Evolutionary conservation across 139 green algal genomes (phyloP).

Genomic region (Tetraselmis striata): DNA sequence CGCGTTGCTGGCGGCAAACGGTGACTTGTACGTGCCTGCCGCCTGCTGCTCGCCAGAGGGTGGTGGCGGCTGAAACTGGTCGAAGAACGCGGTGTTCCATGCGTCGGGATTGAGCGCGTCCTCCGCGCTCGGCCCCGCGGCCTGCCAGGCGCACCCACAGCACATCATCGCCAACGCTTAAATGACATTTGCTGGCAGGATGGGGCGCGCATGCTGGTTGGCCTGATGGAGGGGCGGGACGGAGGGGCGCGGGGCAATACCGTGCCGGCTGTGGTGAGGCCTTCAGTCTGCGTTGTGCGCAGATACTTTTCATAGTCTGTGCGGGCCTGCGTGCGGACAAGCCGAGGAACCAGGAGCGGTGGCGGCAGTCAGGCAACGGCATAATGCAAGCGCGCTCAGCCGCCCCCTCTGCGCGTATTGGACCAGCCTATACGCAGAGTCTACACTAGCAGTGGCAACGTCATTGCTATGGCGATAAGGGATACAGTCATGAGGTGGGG

Average conservation of each 20-base stretch:
- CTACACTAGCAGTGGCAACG: too few relatives aligned
- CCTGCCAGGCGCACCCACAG: not conserved
- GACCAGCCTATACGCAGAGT: too few relatives aligned
- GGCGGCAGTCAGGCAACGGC: too few relatives aligned
- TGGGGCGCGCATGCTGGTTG: not conserved
- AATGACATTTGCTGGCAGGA: too few relatives aligned
- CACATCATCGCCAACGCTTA: not conserved
- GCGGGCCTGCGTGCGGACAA: not conserved
- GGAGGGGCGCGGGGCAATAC: not conserved
- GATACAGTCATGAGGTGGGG: not conserved
- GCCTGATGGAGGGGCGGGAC: not conserved
- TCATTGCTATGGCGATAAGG: too few relatives aligned
- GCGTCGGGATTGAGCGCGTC: not conserved
- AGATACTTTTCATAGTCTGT: not conserved
- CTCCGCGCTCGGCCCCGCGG: not conserved
- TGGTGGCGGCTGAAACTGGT: not conserved
- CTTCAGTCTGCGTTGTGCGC: not conserved
- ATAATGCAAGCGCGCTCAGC: not conserved
- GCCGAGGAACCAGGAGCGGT: not conserved
- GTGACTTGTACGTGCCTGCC: not conserved
- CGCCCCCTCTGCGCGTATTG: too few relatives aligned
- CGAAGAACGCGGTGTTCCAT: not conserved
- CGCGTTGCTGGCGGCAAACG: not conserved
- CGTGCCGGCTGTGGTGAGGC: not conserved
- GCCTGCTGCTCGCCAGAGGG: not conserved